Evolutionary conservation across 2,329 filamentous ascomycete species (phyloP), one percentile per base, ranked within the genome.

Genomic region (Aspergillus brasiliensis): DNA sequence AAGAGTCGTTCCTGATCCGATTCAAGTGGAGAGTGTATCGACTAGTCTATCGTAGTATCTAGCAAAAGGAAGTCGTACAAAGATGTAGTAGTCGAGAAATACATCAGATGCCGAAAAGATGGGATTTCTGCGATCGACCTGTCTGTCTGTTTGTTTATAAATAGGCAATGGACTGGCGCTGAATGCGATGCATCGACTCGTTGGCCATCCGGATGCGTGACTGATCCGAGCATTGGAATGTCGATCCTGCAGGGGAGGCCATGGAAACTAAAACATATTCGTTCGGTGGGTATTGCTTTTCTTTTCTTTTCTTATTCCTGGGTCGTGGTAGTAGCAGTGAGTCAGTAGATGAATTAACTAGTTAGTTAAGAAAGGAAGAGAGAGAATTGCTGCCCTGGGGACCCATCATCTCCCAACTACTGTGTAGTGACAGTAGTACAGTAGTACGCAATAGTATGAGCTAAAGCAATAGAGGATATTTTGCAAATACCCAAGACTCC

Each of bases 131-230:
- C 25, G 46, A 49, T 49, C 46, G 25, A 49, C 44, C 44, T 48
- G 46, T 49, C 46, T n/a, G 25, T 13, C 28, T 49, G 25, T 49
- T 49, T 28, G 11, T 34, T 34, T 34, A 34, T 34, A 34, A 34
- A 28, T 49, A 28, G 25, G 25, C 10, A 28, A 15, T 28, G 46
- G 46, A 11, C 25, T 28, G 46, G 46, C 46, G 25, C 46, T 27
- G 46, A 49, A 49, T 49, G 46, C 46, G 46, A 49, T 49, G 46
- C 46, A 49, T 49, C 46, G 46, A 49, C 46, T 49, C n/a, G 46
- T 28, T 49, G 46, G 44, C 23, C n/a, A 10, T 10, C 46, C 46
- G 46, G 27, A 49, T 49, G 46, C 46, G 46, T 49, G 46, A 49
- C 25, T 17, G 46, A 49, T 28, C 46, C 23, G 23, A 27, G 46